Base-by-base conservation (phyloP, 23 red algal genomes). In the Cyanidioschyzon merolae region DNA sequence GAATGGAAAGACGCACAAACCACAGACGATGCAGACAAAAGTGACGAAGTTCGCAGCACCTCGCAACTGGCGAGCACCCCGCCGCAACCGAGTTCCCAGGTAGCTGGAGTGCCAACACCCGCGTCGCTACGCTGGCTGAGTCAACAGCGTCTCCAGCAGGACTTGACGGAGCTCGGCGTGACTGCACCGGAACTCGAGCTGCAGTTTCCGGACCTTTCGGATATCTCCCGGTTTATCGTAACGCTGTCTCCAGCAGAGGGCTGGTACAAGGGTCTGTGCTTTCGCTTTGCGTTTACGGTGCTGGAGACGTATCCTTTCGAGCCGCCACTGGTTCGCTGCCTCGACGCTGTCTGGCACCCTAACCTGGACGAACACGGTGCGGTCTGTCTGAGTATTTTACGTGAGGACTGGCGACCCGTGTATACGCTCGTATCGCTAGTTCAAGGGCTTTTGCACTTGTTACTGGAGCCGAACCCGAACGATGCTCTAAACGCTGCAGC, bases 371-470 rank as follows among this genome's bases (percentile, higher is more conserved):
- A 86, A 39, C 67, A 95, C 54, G 91, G 91, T 32, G 86, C 89
- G 82, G 91, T 95, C 25, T 95, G 91, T 74, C 82, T 95, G 37
- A 95, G 89, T 45, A 95, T 95, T 35, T 79, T 95, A 18, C 86
- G 91, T 12, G 84, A 95, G 59, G 91, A 95, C 38, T 95, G 91
- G 91, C 89, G 89, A 81, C 91, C 91, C 1, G 87, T 95, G 36
- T 77, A 89, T 35, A 87, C 86, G 18, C 86, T 95, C 0, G 81
- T 76, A 17, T 83, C 91, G 79, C 50, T 95, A n/a, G 75, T 95
- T 27, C 89, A 95, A 80, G 91, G 91, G 27, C 40, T 95, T n/a
- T 82, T 86, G 74, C 82, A 89, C 30, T 84, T 95, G 50, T 89
- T 95, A 67, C 68, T 95, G 30, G 86, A 89, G 67, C 91, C 91